Evolutionary conservation across 1,284 basidiomycete genomes (phyloP).

Genomic region (Microbotryum scabiosae): DNA sequence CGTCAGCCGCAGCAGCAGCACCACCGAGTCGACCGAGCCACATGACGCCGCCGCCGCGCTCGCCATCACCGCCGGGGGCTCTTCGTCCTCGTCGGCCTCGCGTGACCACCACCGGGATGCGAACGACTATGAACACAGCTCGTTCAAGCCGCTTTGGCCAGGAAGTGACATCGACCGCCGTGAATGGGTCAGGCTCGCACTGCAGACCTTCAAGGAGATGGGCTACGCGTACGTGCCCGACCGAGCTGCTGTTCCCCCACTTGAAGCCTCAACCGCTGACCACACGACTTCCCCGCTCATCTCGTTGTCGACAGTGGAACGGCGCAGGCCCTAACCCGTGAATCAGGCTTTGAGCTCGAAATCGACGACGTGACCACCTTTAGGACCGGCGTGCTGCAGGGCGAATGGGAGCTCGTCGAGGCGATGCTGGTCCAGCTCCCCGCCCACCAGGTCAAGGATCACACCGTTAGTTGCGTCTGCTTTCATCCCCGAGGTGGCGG

Average conservation of each 20-base stretch:
- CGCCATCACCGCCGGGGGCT: too few relatives aligned
- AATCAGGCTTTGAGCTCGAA: conserved; percentile 86
- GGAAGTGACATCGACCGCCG: conserved; percentile 59
- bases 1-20: too few relatives aligned
- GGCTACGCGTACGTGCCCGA: conserved; percentile 72
- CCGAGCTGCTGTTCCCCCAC: not conserved
- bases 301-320: conserved; percentile 56
- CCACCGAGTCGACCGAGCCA: too few relatives aligned
- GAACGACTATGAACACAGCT: conserved; percentile 14
- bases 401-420: conserved; percentile 75
- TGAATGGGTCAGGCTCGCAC: conserved; percentile 80
- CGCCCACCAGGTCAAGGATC: conserved; percentile 26
- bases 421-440: conserved; percentile 51
- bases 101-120: conserved; percentile 3
- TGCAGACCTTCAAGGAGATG: conserved; percentile 85
- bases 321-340: conserved; percentile 75
- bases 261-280: not conserved
- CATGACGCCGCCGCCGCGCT: too few relatives aligned
- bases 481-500: not conserved
- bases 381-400: conserved; percentile 69
- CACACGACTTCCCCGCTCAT: not conserved
- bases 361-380: conserved; percentile 69
- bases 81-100: too few relatives aligned
- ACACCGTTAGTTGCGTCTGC: conserved; percentile 10
- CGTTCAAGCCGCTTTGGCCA: conserved; percentile 41